Percentiles rank a stretch among this genome's conserved stretches.
Evolutionary conservation across 2,329 filamentous ascomycete species (phyloP).

Genomic region (Colletotrichum incanum): DNA sequence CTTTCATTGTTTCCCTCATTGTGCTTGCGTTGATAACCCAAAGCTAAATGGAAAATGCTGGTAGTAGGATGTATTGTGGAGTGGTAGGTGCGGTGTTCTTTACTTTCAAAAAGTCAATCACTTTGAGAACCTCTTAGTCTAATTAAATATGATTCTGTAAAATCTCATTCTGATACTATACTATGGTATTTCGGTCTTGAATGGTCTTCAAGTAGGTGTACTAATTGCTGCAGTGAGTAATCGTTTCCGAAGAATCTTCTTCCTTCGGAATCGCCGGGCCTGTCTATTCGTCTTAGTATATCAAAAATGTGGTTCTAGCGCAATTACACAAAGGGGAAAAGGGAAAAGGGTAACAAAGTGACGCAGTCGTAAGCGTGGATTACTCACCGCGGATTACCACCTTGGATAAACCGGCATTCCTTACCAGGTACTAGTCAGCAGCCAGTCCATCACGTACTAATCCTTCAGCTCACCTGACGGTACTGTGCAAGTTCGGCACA

Average conservation of each 20-base stretch:
- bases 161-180: not conserved
- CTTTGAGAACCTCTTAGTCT: too few species aligned
- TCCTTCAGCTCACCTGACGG: not conserved
- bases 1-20: not conserved
- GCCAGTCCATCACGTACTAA: not conserved
- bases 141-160: not conserved
- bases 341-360: not conserved
- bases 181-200: not conserved
- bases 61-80: not conserved
- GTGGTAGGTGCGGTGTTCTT: not conserved
- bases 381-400: not conserved
- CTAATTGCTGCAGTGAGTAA: not conserved
- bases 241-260: not conserved
- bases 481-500: not conserved
- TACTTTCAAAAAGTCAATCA: not conserved
- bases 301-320: not conserved
- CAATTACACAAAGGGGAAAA: not conserved
- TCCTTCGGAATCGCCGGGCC: not conserved
- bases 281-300: not conserved
- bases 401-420: not conserved
- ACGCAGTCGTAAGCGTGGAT: not conserved
- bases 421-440: not conserved
- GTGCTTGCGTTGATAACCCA: not conserved
- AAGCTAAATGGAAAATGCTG: too few species aligned
- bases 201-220: not conserved